phyloP scores from a whole-genome alignment of 805 yeast species.

The Suhomyces vadensis region DNA sequence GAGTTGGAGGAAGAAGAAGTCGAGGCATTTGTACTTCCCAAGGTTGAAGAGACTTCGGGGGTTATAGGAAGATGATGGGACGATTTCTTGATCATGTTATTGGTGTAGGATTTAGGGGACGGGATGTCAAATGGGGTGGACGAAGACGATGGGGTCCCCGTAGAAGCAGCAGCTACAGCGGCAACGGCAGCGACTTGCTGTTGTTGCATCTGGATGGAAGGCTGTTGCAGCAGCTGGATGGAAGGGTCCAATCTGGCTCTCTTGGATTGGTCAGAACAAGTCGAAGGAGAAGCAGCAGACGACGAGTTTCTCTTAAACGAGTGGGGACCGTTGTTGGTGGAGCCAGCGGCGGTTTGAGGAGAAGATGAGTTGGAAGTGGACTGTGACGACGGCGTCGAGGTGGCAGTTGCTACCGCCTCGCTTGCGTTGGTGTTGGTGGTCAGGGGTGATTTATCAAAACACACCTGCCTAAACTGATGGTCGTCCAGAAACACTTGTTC shows the following conservation, averaged over 20 bases:
- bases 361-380: conserved; percentile 7
- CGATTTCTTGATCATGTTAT: conserved; percentile 10
- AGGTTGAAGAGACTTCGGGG: conserved; percentile 1
- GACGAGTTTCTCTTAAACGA: conserved; percentile 20
- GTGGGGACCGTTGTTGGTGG: conserved; percentile 8
- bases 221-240: conserved; percentile 7
- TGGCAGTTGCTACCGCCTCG: conserved; percentile 11
- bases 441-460: conserved; percentile 27
- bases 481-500: conserved; percentile 30
- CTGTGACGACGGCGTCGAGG: conserved; percentile 9
- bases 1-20: conserved; percentile 5
- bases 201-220: conserved; percentile 3
- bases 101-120: conserved; percentile 12
- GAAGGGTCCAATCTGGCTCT: conserved; percentile 23
- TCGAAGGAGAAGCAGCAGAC: conserved; percentile 14
- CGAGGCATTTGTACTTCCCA: not conserved
- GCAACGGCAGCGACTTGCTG: conserved; percentile 4
- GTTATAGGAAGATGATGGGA: conserved; percentile 8
- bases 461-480: conserved; percentile 33
- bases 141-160: conserved; percentile 10
- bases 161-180: conserved; percentile 18
- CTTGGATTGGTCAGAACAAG: conserved; percentile 18
- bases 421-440: conserved; percentile 17
- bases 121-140: conserved; percentile 11
- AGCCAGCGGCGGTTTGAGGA: conserved; percentile 7